These are phyloP conservation scores for Gossypium bickii DNA, from an alignment of 345 rosid species.

Conservation along the genomic window DNA sequence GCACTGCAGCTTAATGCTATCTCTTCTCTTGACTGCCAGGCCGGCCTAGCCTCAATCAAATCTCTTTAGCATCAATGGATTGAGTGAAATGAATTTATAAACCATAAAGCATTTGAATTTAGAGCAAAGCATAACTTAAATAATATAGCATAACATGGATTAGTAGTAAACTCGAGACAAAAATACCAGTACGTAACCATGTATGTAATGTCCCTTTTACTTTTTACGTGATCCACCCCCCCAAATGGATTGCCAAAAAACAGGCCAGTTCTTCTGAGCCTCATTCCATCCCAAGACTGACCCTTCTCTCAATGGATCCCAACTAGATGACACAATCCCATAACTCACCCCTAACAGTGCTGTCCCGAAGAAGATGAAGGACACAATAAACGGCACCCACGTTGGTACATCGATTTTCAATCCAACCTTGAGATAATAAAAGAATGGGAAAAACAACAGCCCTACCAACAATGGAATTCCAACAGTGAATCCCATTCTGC, in stretches of 20 bases:
- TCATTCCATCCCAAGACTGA: conserved; percentile 90
- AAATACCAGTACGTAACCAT: not conserved
- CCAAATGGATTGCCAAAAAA: conserved; percentile 88
- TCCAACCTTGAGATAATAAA: conserved; percentile 79
- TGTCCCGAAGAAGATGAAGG: conserved; percentile 81
- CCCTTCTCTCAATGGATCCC: conserved; percentile 96
- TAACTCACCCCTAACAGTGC: conserved; percentile 82
- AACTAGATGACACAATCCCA: conserved; percentile 89
- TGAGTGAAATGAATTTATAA: too few species aligned
- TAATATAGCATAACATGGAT: not conserved
- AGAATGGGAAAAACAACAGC: conserved; percentile 77
- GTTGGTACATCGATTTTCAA: conserved; percentile 74
- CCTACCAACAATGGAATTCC: conserved; percentile 74
- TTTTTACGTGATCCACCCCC: conserved; percentile 43
- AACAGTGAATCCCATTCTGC: conserved; percentile 71
- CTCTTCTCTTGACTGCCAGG: too few species aligned
- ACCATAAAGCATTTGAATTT: too few species aligned
- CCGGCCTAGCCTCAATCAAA: too few species aligned
- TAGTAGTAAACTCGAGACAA: not conserved
- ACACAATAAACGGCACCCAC: conserved; percentile 82
- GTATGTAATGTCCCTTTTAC: conserved; percentile 25
- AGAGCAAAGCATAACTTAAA: too few species aligned
- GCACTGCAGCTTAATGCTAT: too few species aligned
- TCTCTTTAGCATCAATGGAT: too few species aligned
- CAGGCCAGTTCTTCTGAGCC: conserved; percentile 93